phyloP scores from a whole-genome alignment of 345 rosid genomes.

The Brassica carinata region DNA sequence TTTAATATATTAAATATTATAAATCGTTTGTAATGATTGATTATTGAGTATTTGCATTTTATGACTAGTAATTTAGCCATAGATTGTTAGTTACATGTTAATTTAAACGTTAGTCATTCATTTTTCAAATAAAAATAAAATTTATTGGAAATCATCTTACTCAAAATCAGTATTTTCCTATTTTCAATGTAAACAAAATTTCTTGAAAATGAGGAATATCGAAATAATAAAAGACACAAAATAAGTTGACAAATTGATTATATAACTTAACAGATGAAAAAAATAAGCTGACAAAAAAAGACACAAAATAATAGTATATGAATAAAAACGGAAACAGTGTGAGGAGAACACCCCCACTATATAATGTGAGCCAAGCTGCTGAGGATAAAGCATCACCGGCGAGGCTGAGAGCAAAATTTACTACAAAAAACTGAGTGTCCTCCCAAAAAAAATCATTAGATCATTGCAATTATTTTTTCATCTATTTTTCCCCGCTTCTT shows the following conservation, averaged over 20 bases:
- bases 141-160: too few relatives aligned
- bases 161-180: too few relatives aligned
- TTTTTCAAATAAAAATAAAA: background rate
- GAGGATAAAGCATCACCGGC: conserved; percentile 17
- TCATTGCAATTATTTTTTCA: conserved; percentile 1
- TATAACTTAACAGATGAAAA: too few relatives aligned
- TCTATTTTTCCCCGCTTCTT: conserved; percentile 51
- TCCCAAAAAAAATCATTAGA: background rate
- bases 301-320: background rate
- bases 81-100: background rate
- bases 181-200: too few relatives aligned
- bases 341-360: conserved; percentile 41
- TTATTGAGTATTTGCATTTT: background rate
- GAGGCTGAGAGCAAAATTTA: conserved; percentile 40
- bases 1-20: too few relatives aligned
- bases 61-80: background rate
- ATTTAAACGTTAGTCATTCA: background rate
- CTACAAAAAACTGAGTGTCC: conserved; percentile 35
- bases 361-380: conserved; percentile 31
- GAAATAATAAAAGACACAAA: background rate
- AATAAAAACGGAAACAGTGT: conserved; percentile 21
- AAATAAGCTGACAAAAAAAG: background rate
- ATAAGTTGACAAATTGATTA: too few relatives aligned
- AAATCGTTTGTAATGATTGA: background rate
- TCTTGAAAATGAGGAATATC: too few relatives aligned